Percentiles rank a stretch among this genome's conserved stretches.
Evolutionary conservation across 768 basidiomycete species (phyloP).

Genomic region (Podaxis sp.): DNA sequence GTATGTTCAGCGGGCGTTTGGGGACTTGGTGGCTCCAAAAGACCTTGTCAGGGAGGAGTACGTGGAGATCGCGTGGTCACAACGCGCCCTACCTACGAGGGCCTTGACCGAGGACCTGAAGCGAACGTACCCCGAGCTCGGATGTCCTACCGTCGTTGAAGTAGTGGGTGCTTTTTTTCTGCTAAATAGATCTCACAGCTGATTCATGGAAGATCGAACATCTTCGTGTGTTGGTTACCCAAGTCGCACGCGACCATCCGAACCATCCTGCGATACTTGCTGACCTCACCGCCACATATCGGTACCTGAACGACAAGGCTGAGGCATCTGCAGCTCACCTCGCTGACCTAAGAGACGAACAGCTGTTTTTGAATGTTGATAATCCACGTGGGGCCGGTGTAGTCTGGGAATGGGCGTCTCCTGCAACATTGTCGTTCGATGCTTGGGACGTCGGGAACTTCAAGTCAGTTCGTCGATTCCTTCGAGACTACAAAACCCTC

Average conservation of each 20-base stretch:
- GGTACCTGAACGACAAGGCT: neutral
- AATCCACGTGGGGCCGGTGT: neutral
- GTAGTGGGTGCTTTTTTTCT: conserved; percentile 23
- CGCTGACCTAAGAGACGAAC: neutral
- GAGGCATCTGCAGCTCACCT: neutral
- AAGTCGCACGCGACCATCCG: neutral
- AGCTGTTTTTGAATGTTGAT: conserved; percentile 17
- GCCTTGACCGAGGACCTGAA: conserved; percentile 17
- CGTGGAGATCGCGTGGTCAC: conserved; percentile 27
- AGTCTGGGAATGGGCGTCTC: conserved; percentile 12
- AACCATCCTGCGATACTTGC: conserved; percentile 2
- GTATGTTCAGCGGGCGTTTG: neutral
- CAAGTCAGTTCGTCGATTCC: conserved; percentile 13
- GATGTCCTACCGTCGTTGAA: conserved; percentile 20
- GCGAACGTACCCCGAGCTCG: conserved; percentile 20
- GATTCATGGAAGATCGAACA: conserved; percentile 6
- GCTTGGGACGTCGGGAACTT: conserved; percentile 12
- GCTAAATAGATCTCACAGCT: neutral
- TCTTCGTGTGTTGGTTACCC: conserved; percentile 1
- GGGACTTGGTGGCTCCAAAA: conserved; percentile 17
- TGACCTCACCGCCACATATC: conserved; percentile 9
- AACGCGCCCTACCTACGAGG: conserved; percentile 18
- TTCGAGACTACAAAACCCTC: conserved; percentile 1
- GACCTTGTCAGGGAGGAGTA: conserved; percentile 19
- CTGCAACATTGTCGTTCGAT: conserved; percentile 13